Percentiles rank a stretch among this genome's conserved stretches.
These are phyloP conservation scores for Candida ovalis DNA, from an alignment of 805 yeast species.

Conservation along the genomic window DNA sequence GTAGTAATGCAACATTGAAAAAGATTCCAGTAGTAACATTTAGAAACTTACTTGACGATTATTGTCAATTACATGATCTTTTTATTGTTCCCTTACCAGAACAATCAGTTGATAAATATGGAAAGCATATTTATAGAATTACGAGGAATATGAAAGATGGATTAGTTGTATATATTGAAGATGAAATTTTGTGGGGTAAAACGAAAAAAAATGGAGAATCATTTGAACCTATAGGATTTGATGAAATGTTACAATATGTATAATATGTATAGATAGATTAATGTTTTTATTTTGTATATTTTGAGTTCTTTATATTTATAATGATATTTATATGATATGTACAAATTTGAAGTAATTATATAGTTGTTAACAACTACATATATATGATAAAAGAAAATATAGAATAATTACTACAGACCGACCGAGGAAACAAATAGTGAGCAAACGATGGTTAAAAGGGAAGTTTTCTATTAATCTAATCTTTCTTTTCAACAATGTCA, in stretches of 20 bases:
- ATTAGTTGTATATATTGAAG: slow-evolving; percentile 46
- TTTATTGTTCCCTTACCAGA: slow-evolving; percentile 34
- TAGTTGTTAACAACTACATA: neutral
- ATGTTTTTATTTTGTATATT: slow-evolving; percentile 6
- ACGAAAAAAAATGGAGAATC: slow-evolving; percentile 15
- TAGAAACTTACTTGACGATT: slow-evolving; percentile 61
- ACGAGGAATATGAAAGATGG: slow-evolving; percentile 33
- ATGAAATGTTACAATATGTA: slow-evolving; percentile 21
- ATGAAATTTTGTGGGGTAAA: slow-evolving; percentile 54
- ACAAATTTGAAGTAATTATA: neutral
- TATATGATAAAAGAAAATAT: neutral
- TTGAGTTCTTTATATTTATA: neutral
- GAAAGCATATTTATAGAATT: slow-evolving; percentile 43
- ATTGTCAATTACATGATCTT: slow-evolving; percentile 50
- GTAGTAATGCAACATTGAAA: neutral
- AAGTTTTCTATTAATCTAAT: too few species aligned
- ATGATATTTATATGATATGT: neutral
- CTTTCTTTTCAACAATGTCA: slow-evolving; percentile 6
- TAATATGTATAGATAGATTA: neutral
- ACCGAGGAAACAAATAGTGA: too few species aligned
- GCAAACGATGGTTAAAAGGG: too few species aligned
- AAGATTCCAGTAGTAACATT: slow-evolving; percentile 38
- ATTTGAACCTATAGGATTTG: slow-evolving; percentile 42
- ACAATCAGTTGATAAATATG: slow-evolving; percentile 26
- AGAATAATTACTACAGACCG: too few species aligned